phyloP scores from a whole-genome alignment of 1,284 basidiomycete species.

The Trichosporon ovoides region DNA sequence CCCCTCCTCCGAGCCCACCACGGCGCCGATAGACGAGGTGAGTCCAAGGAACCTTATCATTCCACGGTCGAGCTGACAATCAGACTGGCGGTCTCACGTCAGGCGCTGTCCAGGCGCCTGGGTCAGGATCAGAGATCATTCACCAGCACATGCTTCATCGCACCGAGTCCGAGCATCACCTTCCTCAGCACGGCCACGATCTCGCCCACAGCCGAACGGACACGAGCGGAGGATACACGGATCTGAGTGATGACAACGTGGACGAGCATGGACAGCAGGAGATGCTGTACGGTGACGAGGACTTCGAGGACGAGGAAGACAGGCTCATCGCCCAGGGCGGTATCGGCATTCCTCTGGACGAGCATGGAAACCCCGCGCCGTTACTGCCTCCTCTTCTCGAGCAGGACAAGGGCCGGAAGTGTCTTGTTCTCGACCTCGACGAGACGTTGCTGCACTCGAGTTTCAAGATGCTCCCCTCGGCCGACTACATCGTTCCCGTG shows the following conservation, averaged over 20 bases:
- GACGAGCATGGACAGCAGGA: slow-evolving; percentile 51
- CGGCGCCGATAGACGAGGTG: slow-evolving; percentile 40
- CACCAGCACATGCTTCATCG: slow-evolving; percentile 28
- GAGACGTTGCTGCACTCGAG: slow-evolving; percentile 92
- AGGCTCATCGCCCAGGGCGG: slow-evolving; percentile 71
- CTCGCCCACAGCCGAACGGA: slow-evolving; percentile 26
- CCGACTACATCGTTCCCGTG: slow-evolving; percentile 97
- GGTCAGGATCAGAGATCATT: slow-evolving; percentile 54
- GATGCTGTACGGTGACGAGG: slow-evolving; percentile 49
- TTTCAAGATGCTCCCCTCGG: slow-evolving; percentile 92
- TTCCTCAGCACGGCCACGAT: slow-evolving; percentile 13
- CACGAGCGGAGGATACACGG: slow-evolving; percentile 37
- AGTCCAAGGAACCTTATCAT: slow-evolving; percentile 8
- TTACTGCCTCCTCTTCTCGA: slow-evolving; percentile 70
- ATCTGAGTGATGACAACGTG: slow-evolving; percentile 39
- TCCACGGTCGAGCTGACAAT: neutral
- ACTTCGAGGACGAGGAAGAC: slow-evolving; percentile 69
- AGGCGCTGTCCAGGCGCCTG: slow-evolving; percentile 65
- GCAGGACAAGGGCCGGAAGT: slow-evolving; percentile 77
- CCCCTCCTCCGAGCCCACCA: slow-evolving; percentile 34
- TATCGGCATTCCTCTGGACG: slow-evolving; percentile 72
- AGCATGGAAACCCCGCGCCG: slow-evolving; percentile 79
- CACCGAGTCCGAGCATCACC: slow-evolving; percentile 33
- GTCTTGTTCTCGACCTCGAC: slow-evolving; percentile 88
- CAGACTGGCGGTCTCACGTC: slow-evolving; percentile 65